Evolutionary conservation across 306 rosid genomes (phyloP).

Genomic region (Gynostemma pentaphyllum): DNA sequence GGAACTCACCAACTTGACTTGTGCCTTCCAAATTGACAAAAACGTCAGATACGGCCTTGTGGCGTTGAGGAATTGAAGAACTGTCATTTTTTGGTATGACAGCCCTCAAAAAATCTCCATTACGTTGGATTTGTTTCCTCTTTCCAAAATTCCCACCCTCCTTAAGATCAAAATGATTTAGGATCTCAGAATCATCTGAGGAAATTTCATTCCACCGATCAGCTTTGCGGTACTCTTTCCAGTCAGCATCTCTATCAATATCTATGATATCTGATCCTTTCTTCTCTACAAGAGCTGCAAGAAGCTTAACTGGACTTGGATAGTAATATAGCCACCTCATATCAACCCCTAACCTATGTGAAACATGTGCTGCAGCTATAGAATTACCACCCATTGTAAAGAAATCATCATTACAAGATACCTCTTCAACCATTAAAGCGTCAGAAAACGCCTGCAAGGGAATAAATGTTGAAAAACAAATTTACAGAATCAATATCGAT

Average conservation of each 20-base stretch:
- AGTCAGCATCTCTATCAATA: conserved; percentile 23
- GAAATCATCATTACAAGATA: conserved; percentile 63
- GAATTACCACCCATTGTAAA: conserved; percentile 80
- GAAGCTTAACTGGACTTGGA: conserved; percentile 61
- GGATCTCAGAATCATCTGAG: conserved; percentile 20
- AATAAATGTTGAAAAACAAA: conserved; percentile 1
- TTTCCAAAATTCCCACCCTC: conserved; percentile 14
- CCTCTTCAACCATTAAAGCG: conserved; percentile 50
- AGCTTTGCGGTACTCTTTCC: conserved; percentile 18
- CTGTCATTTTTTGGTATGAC: conserved; percentile 17
- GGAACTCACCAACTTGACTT: conserved; percentile 12
- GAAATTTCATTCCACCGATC: conserved; percentile 13
- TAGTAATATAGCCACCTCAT: conserved; percentile 55
- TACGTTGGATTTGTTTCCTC: conserved; percentile 4
- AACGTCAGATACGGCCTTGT: conserved; percentile 25
- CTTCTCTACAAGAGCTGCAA: conserved; percentile 47
- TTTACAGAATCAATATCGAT: neutral
- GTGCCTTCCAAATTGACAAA: conserved; percentile 19
- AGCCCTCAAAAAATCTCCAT: conserved; percentile 9
- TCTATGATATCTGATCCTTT: conserved; percentile 31
- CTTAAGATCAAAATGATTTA: conserved; percentile 14
- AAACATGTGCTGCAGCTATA: conserved; percentile 78
- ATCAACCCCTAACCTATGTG: conserved; percentile 62
- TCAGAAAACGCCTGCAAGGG: conserved; percentile 53
- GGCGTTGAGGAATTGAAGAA: conserved; percentile 30